Evolutionary conservation across 768 basidiomycete genomes (phyloP), one percentile per base, ranked within the genome.

Genomic region (Collybia nuda): DNA sequence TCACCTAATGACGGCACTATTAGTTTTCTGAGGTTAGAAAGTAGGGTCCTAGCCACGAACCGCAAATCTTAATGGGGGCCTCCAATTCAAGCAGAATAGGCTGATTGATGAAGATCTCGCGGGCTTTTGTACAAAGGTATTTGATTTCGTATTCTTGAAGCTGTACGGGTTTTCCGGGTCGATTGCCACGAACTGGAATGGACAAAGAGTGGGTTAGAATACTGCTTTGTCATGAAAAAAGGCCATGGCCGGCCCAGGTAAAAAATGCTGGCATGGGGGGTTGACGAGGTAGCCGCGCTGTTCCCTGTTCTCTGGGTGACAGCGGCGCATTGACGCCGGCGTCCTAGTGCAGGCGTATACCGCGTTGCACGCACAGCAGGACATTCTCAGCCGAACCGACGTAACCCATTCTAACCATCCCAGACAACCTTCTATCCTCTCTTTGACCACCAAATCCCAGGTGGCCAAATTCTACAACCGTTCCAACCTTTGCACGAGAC

Each of bases 11-110:
- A 46, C 42, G 46, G 21, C 38, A 32, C 22, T 29, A 46, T 57
- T 28, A 56, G 51, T 49, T 48, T 57, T 23, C 46, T 51, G 41
- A 42, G 18, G 56, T 38, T 56, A 62, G 65, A 56, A 51, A 15
- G 48, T 56, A 9, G 47, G 48, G 47, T 47, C 28, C 36, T 44
- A 54, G 46, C 3, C 22, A 76, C 92, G 61, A 57, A 96, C 96
- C 96, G 67, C 97, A 98, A 69, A 99, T 99, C 85, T 99, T 99
- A 77, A 99, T 98, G 60, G 96, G 96, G 45, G 96, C 97, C 71
- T 98, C 97, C 59, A 98, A 78, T 75, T 98, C 96, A 69, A 98
- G 81, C 54, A 98, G 77, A 68, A 98, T 98, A 55, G 96, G 96
- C 69, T 99, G 96, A 73, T 91, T 92, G 75, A 99, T 98, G 77